phyloP scores from a whole-genome alignment of 306 rosid genomes.

The Chamaecrista fasciculata region DNA sequence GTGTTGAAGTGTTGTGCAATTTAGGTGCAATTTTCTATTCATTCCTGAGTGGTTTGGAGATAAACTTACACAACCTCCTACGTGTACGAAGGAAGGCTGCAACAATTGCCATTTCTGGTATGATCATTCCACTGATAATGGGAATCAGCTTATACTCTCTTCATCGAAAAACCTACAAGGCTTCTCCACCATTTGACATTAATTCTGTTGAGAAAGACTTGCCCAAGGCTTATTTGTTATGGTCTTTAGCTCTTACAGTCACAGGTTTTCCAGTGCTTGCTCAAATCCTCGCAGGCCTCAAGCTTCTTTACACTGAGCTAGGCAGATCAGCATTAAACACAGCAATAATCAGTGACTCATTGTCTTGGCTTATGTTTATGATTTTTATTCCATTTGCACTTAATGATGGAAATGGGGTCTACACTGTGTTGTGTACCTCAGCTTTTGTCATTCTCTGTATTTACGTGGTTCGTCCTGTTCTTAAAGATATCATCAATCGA shows the following conservation, averaged over 20 bases:
- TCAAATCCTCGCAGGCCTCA: slow-evolving; percentile 39
- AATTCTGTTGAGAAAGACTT: not conserved
- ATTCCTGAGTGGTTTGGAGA: slow-evolving; percentile 43
- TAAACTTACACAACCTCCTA: slow-evolving; percentile 32
- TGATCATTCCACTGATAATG: slow-evolving; percentile 25
- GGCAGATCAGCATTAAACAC: slow-evolving; percentile 36
- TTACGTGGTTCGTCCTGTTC: slow-evolving; percentile 29
- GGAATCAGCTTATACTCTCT: slow-evolving; percentile 16
- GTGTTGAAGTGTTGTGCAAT: slow-evolving; percentile 19
- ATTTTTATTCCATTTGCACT: slow-evolving; percentile 31
- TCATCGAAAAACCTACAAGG: not conserved
- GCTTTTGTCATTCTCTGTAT: slow-evolving; percentile 4
- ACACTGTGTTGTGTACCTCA: not conserved
- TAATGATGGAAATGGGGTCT: not conserved
- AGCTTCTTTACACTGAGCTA: slow-evolving; percentile 40
- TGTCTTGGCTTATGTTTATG: slow-evolving; percentile 39
- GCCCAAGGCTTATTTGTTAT: slow-evolving; percentile 4
- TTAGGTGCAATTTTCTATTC: slow-evolving; percentile 34
- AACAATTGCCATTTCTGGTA: slow-evolving; percentile 28
- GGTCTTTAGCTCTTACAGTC: slow-evolving; percentile 33
- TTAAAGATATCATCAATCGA: not conserved
- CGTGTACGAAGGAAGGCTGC: slow-evolving; percentile 26
- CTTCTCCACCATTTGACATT: too few relatives aligned
- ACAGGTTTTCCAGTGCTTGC: slow-evolving; percentile 49
- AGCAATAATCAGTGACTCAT: slow-evolving; percentile 37